Conservation (phyloP, 75 land plant species). For the Sequoiadendron giganteum region DNA sequence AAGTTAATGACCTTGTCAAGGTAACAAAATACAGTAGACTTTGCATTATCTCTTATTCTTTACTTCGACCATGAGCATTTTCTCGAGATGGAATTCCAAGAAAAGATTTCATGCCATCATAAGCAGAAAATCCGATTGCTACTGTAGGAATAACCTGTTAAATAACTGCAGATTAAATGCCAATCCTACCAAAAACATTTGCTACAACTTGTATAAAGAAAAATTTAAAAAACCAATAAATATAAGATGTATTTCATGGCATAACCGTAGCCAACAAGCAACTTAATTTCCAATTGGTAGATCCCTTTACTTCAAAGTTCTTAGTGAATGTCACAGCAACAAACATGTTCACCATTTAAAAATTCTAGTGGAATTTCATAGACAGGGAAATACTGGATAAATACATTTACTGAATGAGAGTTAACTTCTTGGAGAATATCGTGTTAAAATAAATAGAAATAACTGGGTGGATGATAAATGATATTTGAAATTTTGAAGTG, state of each 20-base stretch:
- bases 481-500: not conserved
- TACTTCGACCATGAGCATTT: not conserved
- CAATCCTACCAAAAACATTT: conserved; percentile 2
- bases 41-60: not conserved
- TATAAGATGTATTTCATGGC: not conserved
- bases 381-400: not conserved
- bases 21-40: not conserved
- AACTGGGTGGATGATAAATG: not conserved
- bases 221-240: not conserved
- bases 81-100: conserved; percentile 63
- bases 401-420: not conserved
- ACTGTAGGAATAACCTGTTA: conserved; percentile 94
- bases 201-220: not conserved
- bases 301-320: not conserved
- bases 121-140: conserved; percentile 89
- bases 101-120: conserved; percentile 80
- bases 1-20: not conserved
- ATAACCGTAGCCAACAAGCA: not conserved
- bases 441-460: not conserved
- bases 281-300: not conserved
- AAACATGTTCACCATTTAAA: not conserved
- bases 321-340: not conserved
- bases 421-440: not conserved
- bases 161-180: not conserved
- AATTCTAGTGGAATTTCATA: not conserved